Evolutionary conservation across 345 rosid species (phyloP).

Genomic region (Eucalyptus dawsonii): DNA sequence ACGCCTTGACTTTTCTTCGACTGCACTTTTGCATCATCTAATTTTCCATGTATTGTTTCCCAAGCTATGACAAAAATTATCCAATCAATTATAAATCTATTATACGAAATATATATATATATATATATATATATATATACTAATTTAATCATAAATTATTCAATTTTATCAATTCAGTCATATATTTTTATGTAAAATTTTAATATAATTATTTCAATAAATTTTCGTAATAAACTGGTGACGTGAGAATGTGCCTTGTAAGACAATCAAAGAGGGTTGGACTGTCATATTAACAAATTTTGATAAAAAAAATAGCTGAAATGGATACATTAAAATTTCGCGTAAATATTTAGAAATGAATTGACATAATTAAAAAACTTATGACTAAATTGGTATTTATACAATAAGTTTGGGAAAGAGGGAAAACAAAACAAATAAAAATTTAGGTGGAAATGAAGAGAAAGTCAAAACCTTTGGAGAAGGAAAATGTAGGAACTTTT

Average conservation of each 20-base stretch:
- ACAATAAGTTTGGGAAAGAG: background rate
- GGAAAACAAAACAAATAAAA: background rate
- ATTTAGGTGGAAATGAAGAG: background rate
- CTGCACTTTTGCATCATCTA: background rate
- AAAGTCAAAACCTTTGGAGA: background rate
- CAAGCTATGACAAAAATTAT: no score
- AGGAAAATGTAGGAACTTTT: background rate
- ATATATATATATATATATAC: no score
- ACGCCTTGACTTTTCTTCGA: background rate
- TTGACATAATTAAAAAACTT: background rate
- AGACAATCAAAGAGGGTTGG: no score
- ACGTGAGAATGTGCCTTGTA: background rate
- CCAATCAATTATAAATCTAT: no score
- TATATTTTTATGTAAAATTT: no score
- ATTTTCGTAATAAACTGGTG: accelerated
- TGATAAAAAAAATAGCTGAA: no score
- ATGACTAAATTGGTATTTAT: background rate
- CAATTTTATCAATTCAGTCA: no score
- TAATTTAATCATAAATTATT: no score
- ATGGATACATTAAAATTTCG: no score
- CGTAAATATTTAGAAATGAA: background rate
- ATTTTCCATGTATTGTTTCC: background rate
- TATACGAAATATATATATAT: no score
- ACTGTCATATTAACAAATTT: no score
- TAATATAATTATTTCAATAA: no score